Evolutionary conservation across 2,329 filamentous ascomycete species (phyloP), one percentile per base, ranked within the genome.

Genomic region (Tolypocladium ovalisporum): DNA sequence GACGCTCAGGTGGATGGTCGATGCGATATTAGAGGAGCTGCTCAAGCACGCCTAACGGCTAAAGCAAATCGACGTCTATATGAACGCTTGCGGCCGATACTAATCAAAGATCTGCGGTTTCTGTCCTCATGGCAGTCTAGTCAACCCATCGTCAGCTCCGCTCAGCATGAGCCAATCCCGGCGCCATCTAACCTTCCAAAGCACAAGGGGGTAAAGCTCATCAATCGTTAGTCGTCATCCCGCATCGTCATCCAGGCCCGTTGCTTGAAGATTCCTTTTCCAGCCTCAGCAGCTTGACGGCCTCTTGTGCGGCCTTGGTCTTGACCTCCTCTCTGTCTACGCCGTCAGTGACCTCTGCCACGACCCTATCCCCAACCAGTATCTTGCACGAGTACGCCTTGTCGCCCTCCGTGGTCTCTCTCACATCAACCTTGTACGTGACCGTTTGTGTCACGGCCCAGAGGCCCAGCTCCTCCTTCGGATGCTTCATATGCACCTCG

Each of bases 1-100:
- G 57, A 79, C 83, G 35, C 71, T 92, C 61, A 75, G 77, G 55
- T 92, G 89, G 89, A 84, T 84, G 1, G 86, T 90, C 1, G 79
- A 83, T 55, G 73, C 75, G 54, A 69, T 91, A 22, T 77, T 89
- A 66, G 67, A 67, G 22, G 71, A 75, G 60, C 60, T 83, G 59
- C 72, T 75, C 60, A 64, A 65, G 51, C 58, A 62, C 35, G 39
- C 56, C 35, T 62, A 64, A 39, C 36, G 17, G 15, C 36, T 6
- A 15, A 39, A n/a, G n/a, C n/a, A n/a, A n/a, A n/a, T 36, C 12
- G 35, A 63, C 34, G 39, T 57, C 35, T 62, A 64, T 55, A 54
- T 22, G 12, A 32, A 19, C 17, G 13, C 29, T 12, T 39, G 5
- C 35, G 54, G 49, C 17, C n/a, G 9, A 3, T 47, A 10, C 4